Percentiles rank a stretch among this genome's conserved stretches.
These are phyloP conservation scores for Globisporangium camurandrum DNA, from an alignment of 352 stramenopile species.

Conservation along the genomic window DNA sequence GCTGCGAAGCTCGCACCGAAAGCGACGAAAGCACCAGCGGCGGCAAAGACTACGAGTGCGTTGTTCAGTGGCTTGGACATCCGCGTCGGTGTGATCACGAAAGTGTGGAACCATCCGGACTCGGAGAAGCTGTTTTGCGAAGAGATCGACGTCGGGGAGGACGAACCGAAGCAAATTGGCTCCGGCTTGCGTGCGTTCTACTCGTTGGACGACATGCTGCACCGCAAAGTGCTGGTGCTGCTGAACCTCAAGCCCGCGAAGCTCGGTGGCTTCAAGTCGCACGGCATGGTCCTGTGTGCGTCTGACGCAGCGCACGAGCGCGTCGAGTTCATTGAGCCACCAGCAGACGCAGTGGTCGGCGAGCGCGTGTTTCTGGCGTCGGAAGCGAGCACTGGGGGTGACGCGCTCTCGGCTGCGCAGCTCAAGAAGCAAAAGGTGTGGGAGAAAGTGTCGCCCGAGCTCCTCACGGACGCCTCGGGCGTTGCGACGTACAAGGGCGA, in stretches of 20 bases:
- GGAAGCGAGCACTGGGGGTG: constrained; percentile 54
- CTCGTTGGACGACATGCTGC: constrained; percentile 92
- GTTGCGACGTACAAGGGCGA: constrained; percentile 80
- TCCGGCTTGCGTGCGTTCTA: constrained; percentile 95
- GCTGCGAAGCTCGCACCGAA: constrained; percentile 31
- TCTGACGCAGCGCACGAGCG: constrained; percentile 80
- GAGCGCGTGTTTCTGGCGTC: constrained; percentile 88
- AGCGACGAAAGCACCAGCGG: constrained; percentile 17
- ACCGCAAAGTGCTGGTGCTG: constrained; percentile 92
- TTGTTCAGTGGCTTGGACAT: constrained; percentile 78
- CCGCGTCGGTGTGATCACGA: constrained; percentile 71
- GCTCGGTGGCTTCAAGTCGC: constrained; percentile 94
- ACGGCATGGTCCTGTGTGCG: constrained; percentile 97
- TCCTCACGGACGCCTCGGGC: constrained; percentile 56
- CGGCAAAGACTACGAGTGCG: constrained; percentile 34
- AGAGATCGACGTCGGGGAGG: constrained; percentile 97
- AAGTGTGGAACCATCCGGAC: constrained; percentile 80
- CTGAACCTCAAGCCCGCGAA: constrained; percentile 98
- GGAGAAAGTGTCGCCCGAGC: constrained; percentile 62
- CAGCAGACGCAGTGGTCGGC: constrained; percentile 86
- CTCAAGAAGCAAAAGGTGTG: constrained; percentile 88
- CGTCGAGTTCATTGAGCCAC: constrained; percentile 93
- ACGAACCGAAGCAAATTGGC: constrained; percentile 90
- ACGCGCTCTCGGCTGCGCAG: constrained; percentile 68
- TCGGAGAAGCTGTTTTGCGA: constrained; percentile 97